A percentile compares a stretch with the other conserved stretches of the same genome.
Conservation (phyloP, 1,139 yeast species). For the Candida buenavistaensis region DNA sequence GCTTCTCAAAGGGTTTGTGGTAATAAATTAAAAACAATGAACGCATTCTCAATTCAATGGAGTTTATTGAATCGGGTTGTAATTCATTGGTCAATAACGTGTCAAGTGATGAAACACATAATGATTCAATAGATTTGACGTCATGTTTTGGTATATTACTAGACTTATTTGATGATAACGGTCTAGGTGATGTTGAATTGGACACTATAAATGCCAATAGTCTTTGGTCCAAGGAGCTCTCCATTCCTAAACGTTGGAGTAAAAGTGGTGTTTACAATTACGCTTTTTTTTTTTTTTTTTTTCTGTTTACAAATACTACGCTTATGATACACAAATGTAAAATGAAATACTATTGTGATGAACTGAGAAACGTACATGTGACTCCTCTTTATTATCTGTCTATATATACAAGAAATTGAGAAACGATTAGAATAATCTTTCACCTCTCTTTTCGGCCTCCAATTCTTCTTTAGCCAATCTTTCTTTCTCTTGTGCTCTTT, state of each 20-base stretch:
- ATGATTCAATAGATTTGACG: conserved; percentile 13
- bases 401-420: conserved; percentile 2
- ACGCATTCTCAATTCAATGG: conserved; percentile 18
- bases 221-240: conserved; percentile 8
- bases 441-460: conserved; percentile 33
- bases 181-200: conserved; percentile 6
- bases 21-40: conserved; percentile 10
- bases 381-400: background rate
- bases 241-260: no score
- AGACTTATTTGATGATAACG: conserved; percentile 12
- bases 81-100: conserved; percentile 3
- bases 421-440: conserved; percentile 23
- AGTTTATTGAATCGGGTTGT: conserved; percentile 11
- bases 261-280: conserved; percentile 3
- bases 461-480: conserved; percentile 25
- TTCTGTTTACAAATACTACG: conserved; percentile 1
- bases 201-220: conserved; percentile 12
- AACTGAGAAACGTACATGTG: background rate
- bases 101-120: conserved; percentile 9
- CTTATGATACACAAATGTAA: background rate
- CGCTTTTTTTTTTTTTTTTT: background rate
- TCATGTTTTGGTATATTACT: conserved; percentile 12
- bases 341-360: background rate
- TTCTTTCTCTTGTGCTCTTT: conserved; percentile 46
- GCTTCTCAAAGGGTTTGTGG: conserved; percentile 7